Base-by-base conservation (phyloP, 2,329 filamentous ascomycete genomes). In the Colletotrichum echinochloae region DNA sequence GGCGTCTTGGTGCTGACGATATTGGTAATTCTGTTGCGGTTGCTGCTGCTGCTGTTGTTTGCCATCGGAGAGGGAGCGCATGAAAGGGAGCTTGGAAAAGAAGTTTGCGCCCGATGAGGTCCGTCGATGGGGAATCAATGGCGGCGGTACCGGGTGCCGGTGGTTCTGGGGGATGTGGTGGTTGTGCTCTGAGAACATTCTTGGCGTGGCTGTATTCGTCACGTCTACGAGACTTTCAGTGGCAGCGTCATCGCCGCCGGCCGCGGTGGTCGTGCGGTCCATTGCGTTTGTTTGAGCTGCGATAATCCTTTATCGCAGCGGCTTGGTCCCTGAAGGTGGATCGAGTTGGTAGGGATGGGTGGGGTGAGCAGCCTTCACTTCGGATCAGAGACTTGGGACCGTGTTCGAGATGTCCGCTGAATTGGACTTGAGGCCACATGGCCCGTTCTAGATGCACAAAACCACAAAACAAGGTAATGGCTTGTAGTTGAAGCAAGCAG, bases 11-110 rank as follows among this genome's bases (percentile, higher is more conserved):
- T 65, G 75, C 55, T 52, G 51, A 55, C 75, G 75, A 55, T 59
- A 7, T 5, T 30, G 48, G 14, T 51, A 28, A 9, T 51, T 2
- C 51, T 52, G 51, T 59, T 75, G 75, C 39, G 52, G 48, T 2
- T 51, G 48, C 12, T 51, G 48, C 16, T 51, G 48, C 46, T 52
- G 51, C 56, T 75, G 75, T 54, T 59, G 51, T 60, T 75, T 75
- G 60, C 74, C 73, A 65, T 81, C 82, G 41, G 77, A 74, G 0
- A 79, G 75, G 49, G 79, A 74, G 65, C 90, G 88, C 73, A 95
- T 82, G 78, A 95, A 94, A 49, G 91, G 89, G 63, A 95, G 84
- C 73, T 87, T 89, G 49, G 91, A 91, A 37, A 95, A 82, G 52
- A 95, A 83, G 70, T 89, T 88, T 41, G 89, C 89, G 49, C 83